phyloP scores from a whole-genome alignment of 331 rosid genomes.

The Stylosanthes scabra region DNA sequence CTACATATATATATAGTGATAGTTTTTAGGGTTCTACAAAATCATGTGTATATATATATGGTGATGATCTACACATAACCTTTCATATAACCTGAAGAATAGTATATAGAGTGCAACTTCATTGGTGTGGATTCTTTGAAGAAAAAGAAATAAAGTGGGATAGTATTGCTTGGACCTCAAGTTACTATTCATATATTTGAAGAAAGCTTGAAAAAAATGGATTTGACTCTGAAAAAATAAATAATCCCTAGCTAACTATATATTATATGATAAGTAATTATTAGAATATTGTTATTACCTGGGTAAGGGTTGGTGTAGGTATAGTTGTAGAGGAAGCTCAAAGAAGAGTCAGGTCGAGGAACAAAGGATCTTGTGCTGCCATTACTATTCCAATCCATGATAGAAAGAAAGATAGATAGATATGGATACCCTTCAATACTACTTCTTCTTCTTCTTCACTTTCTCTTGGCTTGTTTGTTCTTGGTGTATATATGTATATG shows the following conservation, averaged over 20 bases:
- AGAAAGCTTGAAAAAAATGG: constrained; percentile 3
- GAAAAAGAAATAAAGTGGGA: constrained; percentile 4
- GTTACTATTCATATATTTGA: constrained; percentile 27
- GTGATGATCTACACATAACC: too few species aligned
- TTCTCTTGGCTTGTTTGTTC: constrained; percentile 16
- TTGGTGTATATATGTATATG: too few species aligned
- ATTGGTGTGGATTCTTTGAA: background rate
- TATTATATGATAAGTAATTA: too few species aligned
- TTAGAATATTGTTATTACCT: constrained; percentile 41
- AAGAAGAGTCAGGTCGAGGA: constrained; percentile 82
- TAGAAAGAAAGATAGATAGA: too few species aligned
- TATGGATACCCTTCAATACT: constrained; percentile 22
- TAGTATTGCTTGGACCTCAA: constrained; percentile 34
- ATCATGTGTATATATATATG: too few species aligned
- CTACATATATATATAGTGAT: too few species aligned
- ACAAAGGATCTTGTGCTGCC: constrained; percentile 67
- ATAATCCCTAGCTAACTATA: too few species aligned
- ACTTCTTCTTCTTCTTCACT: constrained; percentile 12
- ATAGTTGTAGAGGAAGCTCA: constrained; percentile 84
- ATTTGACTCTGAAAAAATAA: too few species aligned
- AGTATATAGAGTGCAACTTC: too few species aligned
- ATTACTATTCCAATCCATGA: constrained; percentile 69
- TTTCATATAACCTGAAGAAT: too few species aligned
- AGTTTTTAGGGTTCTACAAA: too few species aligned
- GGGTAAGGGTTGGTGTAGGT: constrained; percentile 62